Evolutionary conservation across 768 basidiomycete genomes (phyloP), one percentile per base, ranked within the genome.

Genomic region (Leccinum variicolor): DNA sequence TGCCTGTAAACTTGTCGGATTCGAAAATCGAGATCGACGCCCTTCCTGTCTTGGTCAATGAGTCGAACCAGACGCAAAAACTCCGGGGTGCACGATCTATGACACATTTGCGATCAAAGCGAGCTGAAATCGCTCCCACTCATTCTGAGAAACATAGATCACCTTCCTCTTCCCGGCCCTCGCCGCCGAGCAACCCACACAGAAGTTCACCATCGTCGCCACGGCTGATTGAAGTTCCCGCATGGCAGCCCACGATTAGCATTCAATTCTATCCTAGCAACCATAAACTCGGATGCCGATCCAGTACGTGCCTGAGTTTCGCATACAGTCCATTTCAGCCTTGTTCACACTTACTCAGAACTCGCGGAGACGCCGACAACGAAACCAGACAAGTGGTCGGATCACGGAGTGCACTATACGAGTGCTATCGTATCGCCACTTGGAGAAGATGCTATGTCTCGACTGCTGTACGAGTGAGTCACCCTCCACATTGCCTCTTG

Each of bases 361-460:
- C 23, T 13, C 9, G 7, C 15, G 1, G 59, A 61, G 10, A 53
- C 19, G 13, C 51, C 46, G 11, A 61, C 48, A 0, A 61, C 48
- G 21, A 61, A 56, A 26, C 59, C 65, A 1, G 50, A 54, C 0
- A 67, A 47, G 0, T 67, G 65, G 62, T 62, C 29, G 29, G 29
- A 31, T 13, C 29, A 31, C 0, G 29, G 29, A 31, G 29, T 31
- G 29, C 4, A 31, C 11, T 31, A 31, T 31, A 31, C 29, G 11
- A 31, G 11, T 31, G 29, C 29, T 31, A 31, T 31, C 29, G 29
- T 31, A 13, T 31, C 29, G 11, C 29, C 11, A 31, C 29, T 31
- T 31, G 29, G 29, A 31, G 29, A 31, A 31, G 29, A 31, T 11
- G 29, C 29, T 31, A 31, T 31, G 29, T 13, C 29, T 0, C 29